Base-by-base conservation (phyloP, 176 grass and related monocot genomes). In the Aegilops speltoides region DNA sequence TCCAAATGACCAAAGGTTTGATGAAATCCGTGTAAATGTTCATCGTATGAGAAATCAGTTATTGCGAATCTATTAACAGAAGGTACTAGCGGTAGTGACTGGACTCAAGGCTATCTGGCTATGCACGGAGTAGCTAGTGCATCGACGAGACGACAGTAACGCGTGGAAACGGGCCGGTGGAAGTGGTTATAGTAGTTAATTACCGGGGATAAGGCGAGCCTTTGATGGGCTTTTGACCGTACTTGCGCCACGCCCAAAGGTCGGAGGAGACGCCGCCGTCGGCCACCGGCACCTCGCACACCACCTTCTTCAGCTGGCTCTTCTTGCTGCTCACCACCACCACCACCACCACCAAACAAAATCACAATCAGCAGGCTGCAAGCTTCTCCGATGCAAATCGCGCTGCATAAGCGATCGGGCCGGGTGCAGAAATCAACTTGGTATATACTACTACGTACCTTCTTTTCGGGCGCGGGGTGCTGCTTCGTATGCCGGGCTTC, bases 161-260 rank as follows among this genome's bases (percentile, higher is more conserved):
- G 73, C 71, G 81, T 83, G 83, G 83, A 76, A 86, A 86, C 50
- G 75, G 50, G 15, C 50, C 15, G 16, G 50, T 54, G 50, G 56
- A 59, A 22, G 56, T 22, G 56, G 19, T 59, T 20, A 22, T 59
- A 40, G 38, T 40, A 59, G 56, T 13, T 20, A 89, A 76, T 77
- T 92, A 96, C 97, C 97, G 88, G 1, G 97, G 97, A 91, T 90
- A 96, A 88, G 97, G 97, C 26, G 97, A 99, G 29, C 97, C 97
- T 46, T 99, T 99, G 89, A 99, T 99, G 68, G 97, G 97, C 83
- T 99, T 99, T 82, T 99, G 97, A n/a, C 97, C 97, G 31, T 99
- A 99, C 85, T 99, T 99, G n/a, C 97, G 92, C 97, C 97, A 99
- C 33, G 97, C 94, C 97, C 97, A 99, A 68, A 92, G 76, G 85